A percentile compares a stretch with the other conserved stretches of the same genome.
phyloP scores from a whole-genome alignment of 1,284 basidiomycete species.

The Leccinum colubrinum region DNA sequence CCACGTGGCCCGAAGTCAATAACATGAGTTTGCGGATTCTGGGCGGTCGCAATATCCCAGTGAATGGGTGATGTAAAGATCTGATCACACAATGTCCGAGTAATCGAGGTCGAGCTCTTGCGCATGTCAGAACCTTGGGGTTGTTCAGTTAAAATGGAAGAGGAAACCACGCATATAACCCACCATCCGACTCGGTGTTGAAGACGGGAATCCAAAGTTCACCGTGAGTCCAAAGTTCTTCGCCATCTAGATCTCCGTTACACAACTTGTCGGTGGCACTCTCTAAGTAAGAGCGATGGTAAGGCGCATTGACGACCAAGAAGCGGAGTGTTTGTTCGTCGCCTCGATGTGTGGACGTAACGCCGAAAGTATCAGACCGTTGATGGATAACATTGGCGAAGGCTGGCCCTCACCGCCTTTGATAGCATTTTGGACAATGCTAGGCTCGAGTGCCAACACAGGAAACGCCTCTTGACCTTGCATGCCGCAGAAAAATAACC shows the following conservation, averaged over 20 bases:
- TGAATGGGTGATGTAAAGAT: conserved; percentile 92
- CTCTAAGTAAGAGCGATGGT: conserved; percentile 85
- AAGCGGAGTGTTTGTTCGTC: conserved; percentile 75
- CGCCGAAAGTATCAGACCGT: conserved; percentile 20
- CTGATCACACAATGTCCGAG: conserved; percentile 84
- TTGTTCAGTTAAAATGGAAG: conserved; percentile 15
- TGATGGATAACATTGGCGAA: conserved; percentile 91
- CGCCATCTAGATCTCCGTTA: conserved; percentile 69
- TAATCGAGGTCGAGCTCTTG: conserved; percentile 60
- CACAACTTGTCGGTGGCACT: conserved; percentile 77
- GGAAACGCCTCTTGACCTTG: conserved; percentile 96
- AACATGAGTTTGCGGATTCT: conserved; percentile 84
- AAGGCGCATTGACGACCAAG: conserved; percentile 31
- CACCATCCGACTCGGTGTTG: conserved; percentile 68
- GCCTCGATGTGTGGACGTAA: conserved; percentile 50
- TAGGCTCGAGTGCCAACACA: conserved; percentile 87
- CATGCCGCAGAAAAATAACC: conserved; percentile 93
- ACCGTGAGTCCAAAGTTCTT: conserved; percentile 73
- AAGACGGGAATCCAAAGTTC: conserved; percentile 86
- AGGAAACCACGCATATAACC: background rate
- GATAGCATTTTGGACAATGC: conserved; percentile 55
- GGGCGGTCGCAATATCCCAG: conserved; percentile 90
- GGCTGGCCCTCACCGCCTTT: conserved; percentile 68
- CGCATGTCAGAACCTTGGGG: conserved; percentile 80
- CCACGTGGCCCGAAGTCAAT: conserved; percentile 97